Conservation (phyloP, 2,329 filamentous ascomycete genomes). For the Penicillium brasilianum region DNA sequence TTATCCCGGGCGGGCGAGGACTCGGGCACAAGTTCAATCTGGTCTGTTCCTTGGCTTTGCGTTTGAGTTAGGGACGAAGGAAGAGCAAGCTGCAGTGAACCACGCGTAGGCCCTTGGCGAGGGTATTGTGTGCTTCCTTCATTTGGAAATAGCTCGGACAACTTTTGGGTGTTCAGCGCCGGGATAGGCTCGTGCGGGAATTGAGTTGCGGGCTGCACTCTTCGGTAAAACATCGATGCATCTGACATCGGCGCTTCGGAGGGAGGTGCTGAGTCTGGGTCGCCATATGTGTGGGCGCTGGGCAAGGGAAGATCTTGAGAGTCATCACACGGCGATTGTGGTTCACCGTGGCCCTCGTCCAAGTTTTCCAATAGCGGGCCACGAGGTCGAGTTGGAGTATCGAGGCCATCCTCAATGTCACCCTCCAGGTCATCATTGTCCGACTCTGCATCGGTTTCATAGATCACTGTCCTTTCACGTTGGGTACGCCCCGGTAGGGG, state of each 20-base stretch:
- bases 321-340: slow-evolving; percentile 28
- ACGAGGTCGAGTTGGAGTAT: slow-evolving; percentile 13
- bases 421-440: slow-evolving; percentile 41
- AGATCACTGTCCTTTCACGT: slow-evolving; percentile 42
- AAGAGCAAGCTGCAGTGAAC: slow-evolving; percentile 15
- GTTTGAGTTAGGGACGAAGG: slow-evolving; percentile 30
- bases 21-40: slow-evolving; percentile 45
- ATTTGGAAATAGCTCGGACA: slow-evolving; percentile 47
- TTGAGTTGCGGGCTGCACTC: slow-evolving; percentile 43
- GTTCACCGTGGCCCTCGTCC: slow-evolving; percentile 12
- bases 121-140: slow-evolving; percentile 29
- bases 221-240: slow-evolving; percentile 45
- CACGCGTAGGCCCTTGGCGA: slow-evolving; percentile 7
- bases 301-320: slow-evolving; percentile 42
- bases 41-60: slow-evolving; percentile 31
- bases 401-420: slow-evolving; percentile 21
- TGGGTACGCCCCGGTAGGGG: slow-evolving; percentile 7
- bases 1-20: slow-evolving; percentile 42
- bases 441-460: slow-evolving; percentile 50
- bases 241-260: slow-evolving; percentile 41
- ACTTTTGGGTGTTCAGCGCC: slow-evolving; percentile 41
- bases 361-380: neutral
- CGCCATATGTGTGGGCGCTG: slow-evolving; percentile 27
- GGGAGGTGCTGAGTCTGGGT: slow-evolving; percentile 31
- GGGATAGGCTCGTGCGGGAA: slow-evolving; percentile 45